Base-by-base conservation (phyloP, 73 alveolate species). In the Effrenium voratum region DNA sequence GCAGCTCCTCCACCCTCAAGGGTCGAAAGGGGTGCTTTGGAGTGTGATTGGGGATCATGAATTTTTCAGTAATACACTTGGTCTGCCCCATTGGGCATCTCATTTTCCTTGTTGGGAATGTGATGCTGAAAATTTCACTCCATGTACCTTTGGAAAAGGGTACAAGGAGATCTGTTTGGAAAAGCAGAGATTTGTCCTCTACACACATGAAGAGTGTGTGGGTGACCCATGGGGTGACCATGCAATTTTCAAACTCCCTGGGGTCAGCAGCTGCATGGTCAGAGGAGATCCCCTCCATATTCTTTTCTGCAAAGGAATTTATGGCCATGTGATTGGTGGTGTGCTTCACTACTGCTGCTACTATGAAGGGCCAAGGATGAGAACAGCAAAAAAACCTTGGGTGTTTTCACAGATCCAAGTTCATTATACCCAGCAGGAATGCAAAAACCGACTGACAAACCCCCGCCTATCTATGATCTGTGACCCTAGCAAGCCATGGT, bases 201-300 rank as follows among this genome's bases (percentile, higher is more conserved):
- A 46, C 72, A 80, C 70, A 52, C 91, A 43, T 30, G 91, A 70
- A 2, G 91, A 80, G 72, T 72, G 46, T 44, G 3, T 43, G 72
- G 91, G 41, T 12, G 68, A 46, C 36, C 91, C 91, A 41, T 2
- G 8, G n/a, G 40, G 87, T 44, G 47, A 80, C 73, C 91, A 80
- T 30, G 50, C 68, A 12, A 12, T 80, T 46, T 80, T 80, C 34
- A 16, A 24, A 47, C 2, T 80, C 8, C 57, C 28, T 32, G 40
- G 13, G 5, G 50, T 80, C 46, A 26, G 73, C 6, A 12, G 72
- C 72, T 22, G 19, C 36, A 80, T 22, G 10, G 91, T 80, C 73
- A 80, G 72, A 30, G 91, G 91, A 1, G 91, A 80, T 46, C 91
- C 91, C 28, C 34, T 80, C 73, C 91, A 80, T 30, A 47, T 80